Evolutionary conservation across 345 rosid species (phyloP), one percentile per base, ranked within the genome.

Genomic region (Ceriops zippeliana): DNA sequence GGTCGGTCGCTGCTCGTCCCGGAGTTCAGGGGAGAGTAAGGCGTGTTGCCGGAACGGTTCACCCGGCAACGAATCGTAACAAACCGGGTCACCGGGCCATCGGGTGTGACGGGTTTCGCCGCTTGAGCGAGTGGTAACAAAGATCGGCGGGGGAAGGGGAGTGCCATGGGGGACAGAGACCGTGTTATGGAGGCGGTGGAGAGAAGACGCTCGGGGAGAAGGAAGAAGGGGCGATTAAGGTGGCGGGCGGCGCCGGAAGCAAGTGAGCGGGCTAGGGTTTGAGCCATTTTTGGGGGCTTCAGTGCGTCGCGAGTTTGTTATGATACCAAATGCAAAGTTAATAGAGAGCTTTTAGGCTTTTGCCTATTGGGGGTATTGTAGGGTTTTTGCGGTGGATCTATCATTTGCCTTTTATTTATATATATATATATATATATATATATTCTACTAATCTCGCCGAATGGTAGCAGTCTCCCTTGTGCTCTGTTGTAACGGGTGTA

Each of bases 1-100:
- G 97, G 98, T 6, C 98, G 85, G 81, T 96, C 96, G 66, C 97
- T 90, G 78, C 86, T 92, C 5, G 97, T 89, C 30, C 93, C 88
- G 11, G 96, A 87, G 74, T 87, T 96, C 61, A 96, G 80, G 7
- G 98, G 98, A 5, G 97, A 88, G 84, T 95, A 91, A 8, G 86
- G 71, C 0, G 96, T 83, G 76, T 68, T 72, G 9, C 97, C 96
- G 5, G 96, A 68, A 47, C 96, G 89, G 81, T 87, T 83, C 52
- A 84, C 97, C 34, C 82, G 74, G 87, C 93, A 89, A 0, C 97
- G 81, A 19, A 96, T 75, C 58, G 89, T 13, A 47, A 82, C 72
- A 61, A 87, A 87, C 17, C 87, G 84, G 21, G 84, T 31, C 27
- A 59, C 16, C 5, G 49, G 51, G 57, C 10, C 21, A 19, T 75